These are phyloP conservation scores for Podaxis carcinomalis DNA, from an alignment of 768 basidiomycete genomes.

Conservation along the genomic window DNA sequence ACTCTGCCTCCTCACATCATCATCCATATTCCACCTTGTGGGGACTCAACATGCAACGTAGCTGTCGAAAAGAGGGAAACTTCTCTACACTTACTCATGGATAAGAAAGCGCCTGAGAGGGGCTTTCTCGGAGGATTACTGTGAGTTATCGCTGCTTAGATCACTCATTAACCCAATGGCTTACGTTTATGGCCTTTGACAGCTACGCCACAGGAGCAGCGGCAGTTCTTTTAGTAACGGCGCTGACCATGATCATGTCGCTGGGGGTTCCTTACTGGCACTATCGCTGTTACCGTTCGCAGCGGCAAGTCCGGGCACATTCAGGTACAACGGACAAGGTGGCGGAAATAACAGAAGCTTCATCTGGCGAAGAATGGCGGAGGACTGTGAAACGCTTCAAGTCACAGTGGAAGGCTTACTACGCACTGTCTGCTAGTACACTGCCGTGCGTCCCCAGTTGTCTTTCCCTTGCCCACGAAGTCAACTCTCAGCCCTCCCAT, in stretches of 20 bases:
- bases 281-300: not conserved
- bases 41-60: not conserved
- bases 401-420: not conserved
- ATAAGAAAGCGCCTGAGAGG: not conserved
- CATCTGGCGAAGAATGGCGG: not conserved
- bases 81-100: not conserved
- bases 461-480: not conserved
- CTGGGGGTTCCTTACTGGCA: not conserved
- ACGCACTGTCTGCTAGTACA: not conserved
- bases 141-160: not conserved
- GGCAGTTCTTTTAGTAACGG: not conserved
- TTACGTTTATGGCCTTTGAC: not conserved
- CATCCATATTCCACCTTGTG: not conserved
- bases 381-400: not conserved
- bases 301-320: not conserved
- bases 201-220: not conserved
- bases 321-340: not conserved
- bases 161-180: not conserved
- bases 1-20: not conserved
- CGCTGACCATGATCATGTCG: not conserved
- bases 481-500: not conserved
- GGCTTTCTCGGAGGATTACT: not conserved
- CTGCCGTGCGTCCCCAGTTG: not conserved
- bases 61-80: not conserved
- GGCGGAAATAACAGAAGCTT: not conserved